Evolutionary conservation across 495 filamentous ascomycete species (phyloP).

Genomic region (Penicillium antarcticum): DNA sequence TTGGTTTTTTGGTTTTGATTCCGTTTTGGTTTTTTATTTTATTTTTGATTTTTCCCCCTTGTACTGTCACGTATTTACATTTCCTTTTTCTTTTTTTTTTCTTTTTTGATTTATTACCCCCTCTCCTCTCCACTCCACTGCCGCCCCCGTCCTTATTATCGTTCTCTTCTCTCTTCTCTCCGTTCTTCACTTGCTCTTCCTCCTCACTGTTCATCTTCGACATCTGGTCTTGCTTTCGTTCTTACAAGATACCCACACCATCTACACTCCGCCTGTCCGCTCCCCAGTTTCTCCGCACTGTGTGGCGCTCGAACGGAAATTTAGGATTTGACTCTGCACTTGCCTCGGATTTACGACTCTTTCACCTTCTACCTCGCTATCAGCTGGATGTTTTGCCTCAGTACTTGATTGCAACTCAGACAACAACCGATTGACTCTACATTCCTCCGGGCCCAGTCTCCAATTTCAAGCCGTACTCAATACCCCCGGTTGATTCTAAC

Average conservation of each 20-base stretch:
- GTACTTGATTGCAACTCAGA: slow-evolving; percentile 12
- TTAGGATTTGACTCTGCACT: slow-evolving; percentile 5
- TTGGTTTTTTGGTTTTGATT: slow-evolving; percentile 17
- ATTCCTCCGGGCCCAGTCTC: slow-evolving; percentile 12
- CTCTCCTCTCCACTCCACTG: slow-evolving; percentile 27
- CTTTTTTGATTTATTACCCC: slow-evolving; percentile 15
- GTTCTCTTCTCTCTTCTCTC: slow-evolving; percentile 18
- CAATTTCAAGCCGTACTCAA: slow-evolving; percentile 11
- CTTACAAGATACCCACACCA: slow-evolving; percentile 1
- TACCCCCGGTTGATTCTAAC: slow-evolving; percentile 17
- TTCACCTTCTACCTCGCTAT: neutral
- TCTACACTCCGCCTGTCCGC: slow-evolving; percentile 1
- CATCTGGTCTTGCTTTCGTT: slow-evolving; percentile 13
- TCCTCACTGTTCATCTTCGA: slow-evolving; percentile 1
- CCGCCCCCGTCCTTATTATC: slow-evolving; percentile 34
- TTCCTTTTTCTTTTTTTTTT: slow-evolving; percentile 8
- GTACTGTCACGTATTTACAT: slow-evolving; percentile 29
- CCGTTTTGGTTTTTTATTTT: slow-evolving; percentile 21
- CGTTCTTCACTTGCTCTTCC: slow-evolving; percentile 10
- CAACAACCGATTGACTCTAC: slow-evolving; percentile 15
- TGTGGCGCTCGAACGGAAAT: slow-evolving; percentile 22
- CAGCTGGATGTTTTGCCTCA: slow-evolving; percentile 2
- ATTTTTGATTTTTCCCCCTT: slow-evolving; percentile 21
- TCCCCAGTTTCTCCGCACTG: slow-evolving; percentile 16
- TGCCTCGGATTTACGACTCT: neutral